These are phyloP conservation scores for Trifolium dubium DNA, from an alignment of 306 rosid species.

Conservation along the genomic window DNA sequence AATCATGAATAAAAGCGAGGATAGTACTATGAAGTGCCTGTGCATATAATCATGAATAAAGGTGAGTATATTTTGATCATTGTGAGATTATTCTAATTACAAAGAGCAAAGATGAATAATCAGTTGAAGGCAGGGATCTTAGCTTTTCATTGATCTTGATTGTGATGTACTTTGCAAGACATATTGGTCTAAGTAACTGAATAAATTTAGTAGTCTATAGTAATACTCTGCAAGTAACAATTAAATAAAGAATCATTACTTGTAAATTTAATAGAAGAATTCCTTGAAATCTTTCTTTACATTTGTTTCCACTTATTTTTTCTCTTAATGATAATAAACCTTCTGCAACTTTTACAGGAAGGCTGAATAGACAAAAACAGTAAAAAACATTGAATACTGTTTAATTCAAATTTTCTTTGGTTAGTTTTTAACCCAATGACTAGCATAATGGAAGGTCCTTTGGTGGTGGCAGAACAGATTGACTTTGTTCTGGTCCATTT, in stretches of 20 bases:
- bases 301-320: neutral
- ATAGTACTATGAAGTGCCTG: no score
- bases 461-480: slow-evolving; percentile 72
- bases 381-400: neutral
- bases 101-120: neutral
- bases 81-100: neutral
- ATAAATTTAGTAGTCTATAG: neutral
- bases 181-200: neutral
- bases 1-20: neutral
- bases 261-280: slow-evolving; percentile 20
- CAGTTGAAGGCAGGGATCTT: neutral
- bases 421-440: neutral
- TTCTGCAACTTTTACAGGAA: slow-evolving; percentile 12
- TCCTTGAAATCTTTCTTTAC: slow-evolving; percentile 8
- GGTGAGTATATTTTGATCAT: neutral
- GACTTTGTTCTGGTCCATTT: slow-evolving; percentile 67
- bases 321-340: slow-evolving; percentile 11
- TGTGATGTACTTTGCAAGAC: neutral
- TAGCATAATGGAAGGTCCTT: slow-evolving; percentile 46
- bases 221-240: neutral
- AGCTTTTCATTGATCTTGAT: neutral
- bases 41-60: slow-evolving; percentile 3
- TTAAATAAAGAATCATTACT: slow-evolving; percentile 27
- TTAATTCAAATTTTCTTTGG: neutral
- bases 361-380: slow-evolving; percentile 5